Conservation (phyloP, 176 grass and related monocot genomes). For the Puya raimondii region DNA sequence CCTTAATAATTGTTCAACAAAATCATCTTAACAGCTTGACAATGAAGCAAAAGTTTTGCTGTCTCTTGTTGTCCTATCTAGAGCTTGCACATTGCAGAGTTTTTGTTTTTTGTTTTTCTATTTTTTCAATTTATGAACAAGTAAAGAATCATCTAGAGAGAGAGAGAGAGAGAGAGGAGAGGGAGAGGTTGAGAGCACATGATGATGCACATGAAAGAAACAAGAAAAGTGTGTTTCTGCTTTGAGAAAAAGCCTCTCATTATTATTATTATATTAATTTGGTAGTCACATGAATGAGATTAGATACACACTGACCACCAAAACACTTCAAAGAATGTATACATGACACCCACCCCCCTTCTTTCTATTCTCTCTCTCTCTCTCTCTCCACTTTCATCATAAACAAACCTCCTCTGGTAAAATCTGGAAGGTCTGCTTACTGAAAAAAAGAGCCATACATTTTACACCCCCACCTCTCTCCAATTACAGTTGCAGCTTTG, state of each 20-base stretch:
- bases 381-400: not conserved
- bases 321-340: not conserved
- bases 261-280: not conserved
- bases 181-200: no score
- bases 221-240: not conserved
- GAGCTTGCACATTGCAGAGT: no score
- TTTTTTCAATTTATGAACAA: no score
- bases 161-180: no score
- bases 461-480: not conserved
- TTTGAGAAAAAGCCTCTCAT: not conserved
- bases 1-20: no score
- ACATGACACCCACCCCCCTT: not conserved
- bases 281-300: not conserved
- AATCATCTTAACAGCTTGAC: no score
- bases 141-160: no score
- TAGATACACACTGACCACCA: not conserved
- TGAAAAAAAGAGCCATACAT: not conserved
- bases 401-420: constrained; percentile 1
- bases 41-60: no score
- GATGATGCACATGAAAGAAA: no score
- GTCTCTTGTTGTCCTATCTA: no score
- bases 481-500: no score
- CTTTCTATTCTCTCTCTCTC: not conserved
- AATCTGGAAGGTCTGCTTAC: not conserved
- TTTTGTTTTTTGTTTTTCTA: no score